Conservation (phyloP, 192 early-diverging fungal genomes). For the Backusella circina region DNA sequence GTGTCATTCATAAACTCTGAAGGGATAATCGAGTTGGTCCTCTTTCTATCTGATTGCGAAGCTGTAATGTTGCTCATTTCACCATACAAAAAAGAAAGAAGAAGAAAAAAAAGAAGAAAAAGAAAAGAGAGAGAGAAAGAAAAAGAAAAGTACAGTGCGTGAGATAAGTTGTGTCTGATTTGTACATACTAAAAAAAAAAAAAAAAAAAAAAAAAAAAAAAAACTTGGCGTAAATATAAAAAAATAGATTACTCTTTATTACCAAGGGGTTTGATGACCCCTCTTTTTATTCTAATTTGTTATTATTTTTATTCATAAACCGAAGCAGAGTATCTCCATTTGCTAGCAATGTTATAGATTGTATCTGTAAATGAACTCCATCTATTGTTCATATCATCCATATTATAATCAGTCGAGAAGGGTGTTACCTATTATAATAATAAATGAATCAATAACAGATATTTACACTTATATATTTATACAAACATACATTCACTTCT, state of each 20-base stretch:
- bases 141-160: neutral
- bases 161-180: neutral
- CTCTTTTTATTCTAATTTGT: neutral
- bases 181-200: neutral
- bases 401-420: neutral
- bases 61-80: neutral
- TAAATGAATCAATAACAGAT: neutral
- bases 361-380: neutral
- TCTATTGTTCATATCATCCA: neutral
- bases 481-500: neutral
- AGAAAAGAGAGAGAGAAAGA: neutral
- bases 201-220: neutral
- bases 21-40: slow-evolving; percentile 21
- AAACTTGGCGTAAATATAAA: neutral
- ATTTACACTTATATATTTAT: neutral
- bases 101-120: neutral
- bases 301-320: neutral
- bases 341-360: neutral
- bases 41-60: neutral
- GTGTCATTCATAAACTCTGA: slow-evolving; percentile 15
- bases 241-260: neutral
- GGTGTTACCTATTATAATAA: slow-evolving; percentile 1
- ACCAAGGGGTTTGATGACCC: neutral
- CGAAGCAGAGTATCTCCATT: slow-evolving; percentile 1
- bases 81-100: neutral